Evolutionary conservation across 2,329 filamentous ascomycete genomes (phyloP).

Genomic region (Penicillium sp.): DNA sequence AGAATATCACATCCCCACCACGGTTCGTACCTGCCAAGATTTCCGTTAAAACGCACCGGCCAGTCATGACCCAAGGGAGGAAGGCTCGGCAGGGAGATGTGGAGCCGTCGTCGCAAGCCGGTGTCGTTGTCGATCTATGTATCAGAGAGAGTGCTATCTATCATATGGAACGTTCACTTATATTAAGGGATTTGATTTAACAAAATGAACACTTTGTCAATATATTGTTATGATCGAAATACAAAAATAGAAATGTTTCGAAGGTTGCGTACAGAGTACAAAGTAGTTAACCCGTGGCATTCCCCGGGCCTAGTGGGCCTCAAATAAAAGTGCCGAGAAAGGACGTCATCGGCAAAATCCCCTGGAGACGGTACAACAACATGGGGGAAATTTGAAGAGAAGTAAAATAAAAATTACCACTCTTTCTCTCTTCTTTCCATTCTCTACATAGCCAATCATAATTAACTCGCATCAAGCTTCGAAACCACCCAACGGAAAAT

Average conservation of each 20-base stretch:
- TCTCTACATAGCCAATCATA: conserved; percentile 5
- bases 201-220: background rate
- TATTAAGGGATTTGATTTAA: background rate
- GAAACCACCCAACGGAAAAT: conserved; percentile 6
- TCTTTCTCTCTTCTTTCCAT: background rate
- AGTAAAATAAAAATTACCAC: background rate
- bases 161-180: background rate
- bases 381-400: background rate
- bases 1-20: background rate
- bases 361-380: background rate
- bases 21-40: conserved; percentile 9
- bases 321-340: background rate
- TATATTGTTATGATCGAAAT: background rate
- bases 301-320: background rate
- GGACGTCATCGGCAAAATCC: conserved; percentile 1
- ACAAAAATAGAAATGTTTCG: background rate
- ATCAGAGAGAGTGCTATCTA: background rate
- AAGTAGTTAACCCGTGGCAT: background rate
- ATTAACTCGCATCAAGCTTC: background rate
- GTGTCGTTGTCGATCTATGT: conserved; percentile 5
- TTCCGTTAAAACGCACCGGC: background rate
- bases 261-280: background rate
- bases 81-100: conserved; percentile 3
- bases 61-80: conserved; percentile 6
- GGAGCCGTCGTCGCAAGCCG: conserved; percentile 10